Base-by-base conservation (phyloP, 805 yeast species). In the Metschnikowia noctiluminum region DNA sequence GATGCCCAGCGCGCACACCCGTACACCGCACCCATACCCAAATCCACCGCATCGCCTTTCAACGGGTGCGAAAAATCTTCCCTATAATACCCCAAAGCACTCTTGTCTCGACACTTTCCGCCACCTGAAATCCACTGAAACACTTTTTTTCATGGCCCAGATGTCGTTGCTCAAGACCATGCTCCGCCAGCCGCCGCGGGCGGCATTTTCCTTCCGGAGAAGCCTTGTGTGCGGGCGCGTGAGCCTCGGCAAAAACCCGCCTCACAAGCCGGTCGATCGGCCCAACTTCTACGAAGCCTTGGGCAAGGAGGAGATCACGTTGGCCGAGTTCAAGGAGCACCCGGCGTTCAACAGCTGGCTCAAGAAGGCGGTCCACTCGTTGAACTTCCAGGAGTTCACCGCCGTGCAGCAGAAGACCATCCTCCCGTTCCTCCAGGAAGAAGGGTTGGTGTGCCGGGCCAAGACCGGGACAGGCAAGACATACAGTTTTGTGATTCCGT, bases 381-480 rank as follows among this genome's bases (percentile, higher is more conserved):
- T 56, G 48, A 78, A 81, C 2, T 81, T 77, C 58, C 64, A 64
- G 7, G 70, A 73, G 11, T 72, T 87, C 56, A 87, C 94, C 0
- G 79, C 83, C 3, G 92, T 87, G 28, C 95, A 87, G 63, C 77
- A 79, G 49, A 71, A 76, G 55, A 73, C 90, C 11, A 74, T 87
- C 40, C 70, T 75, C 42, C 85, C 87, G 21, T 74, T 81, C 38
- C 67, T 86, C 36, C 60, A 70, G 13, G 70, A 73, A 36, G 70
- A 76, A n/a, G 91, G 92, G 55, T 73, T 89, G 38, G 89, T 90
- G 21, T 90, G 89, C 35, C 77, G 96, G 60, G 97, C 97, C 28
- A 89, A 89, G 65, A 90, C 97, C 3, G 97, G 97, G 64, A 90
- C 97, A 2, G 97, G 97, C 61, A 90, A 90, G 65, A 90, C 97